These are phyloP conservation scores for Fragaria ananassa DNA, from an alignment of 306 rosid genomes.

Conservation along the genomic window DNA sequence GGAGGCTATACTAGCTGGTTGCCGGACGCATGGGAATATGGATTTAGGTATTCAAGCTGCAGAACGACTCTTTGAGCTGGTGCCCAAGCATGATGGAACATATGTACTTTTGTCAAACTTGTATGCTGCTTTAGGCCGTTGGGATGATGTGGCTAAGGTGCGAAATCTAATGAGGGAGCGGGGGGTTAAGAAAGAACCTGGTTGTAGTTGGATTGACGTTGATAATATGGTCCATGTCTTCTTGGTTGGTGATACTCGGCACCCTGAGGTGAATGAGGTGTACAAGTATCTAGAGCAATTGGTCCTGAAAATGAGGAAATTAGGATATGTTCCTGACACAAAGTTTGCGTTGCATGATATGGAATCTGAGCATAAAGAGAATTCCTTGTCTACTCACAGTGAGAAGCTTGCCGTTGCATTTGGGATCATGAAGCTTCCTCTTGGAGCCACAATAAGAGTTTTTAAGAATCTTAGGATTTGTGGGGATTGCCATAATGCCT, in stretches of 20 bases:
- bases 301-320: conserved; percentile 23
- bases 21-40: conserved; percentile 25
- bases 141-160: conserved; percentile 24
- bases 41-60: conserved; percentile 31
- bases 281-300: conserved; percentile 25
- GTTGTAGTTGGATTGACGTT: conserved; percentile 31
- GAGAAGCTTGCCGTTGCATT: conserved; percentile 29
- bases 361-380: conserved; percentile 22
- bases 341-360: conserved; percentile 25
- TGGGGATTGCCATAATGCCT: conserved; percentile 21
- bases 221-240: conserved; percentile 28
- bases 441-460: conserved; percentile 20
- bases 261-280: conserved; percentile 25
- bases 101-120: conserved; percentile 27
- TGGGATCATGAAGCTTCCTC: conserved; percentile 27
- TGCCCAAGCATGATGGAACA: conserved; percentile 27
- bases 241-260: conserved; percentile 23
- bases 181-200: conserved; percentile 31
- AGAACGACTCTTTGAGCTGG: conserved; percentile 25
- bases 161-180: conserved; percentile 25
- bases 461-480: conserved; percentile 28
- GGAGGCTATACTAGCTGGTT: conserved; percentile 31
- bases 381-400: conserved; percentile 28
- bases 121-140: conserved; percentile 18
- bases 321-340: conserved; percentile 24